These are phyloP conservation scores for Sordariomycetes sp. DNA, from an alignment of 2,329 filamentous ascomycete genomes.

Conservation along the genomic window DNA sequence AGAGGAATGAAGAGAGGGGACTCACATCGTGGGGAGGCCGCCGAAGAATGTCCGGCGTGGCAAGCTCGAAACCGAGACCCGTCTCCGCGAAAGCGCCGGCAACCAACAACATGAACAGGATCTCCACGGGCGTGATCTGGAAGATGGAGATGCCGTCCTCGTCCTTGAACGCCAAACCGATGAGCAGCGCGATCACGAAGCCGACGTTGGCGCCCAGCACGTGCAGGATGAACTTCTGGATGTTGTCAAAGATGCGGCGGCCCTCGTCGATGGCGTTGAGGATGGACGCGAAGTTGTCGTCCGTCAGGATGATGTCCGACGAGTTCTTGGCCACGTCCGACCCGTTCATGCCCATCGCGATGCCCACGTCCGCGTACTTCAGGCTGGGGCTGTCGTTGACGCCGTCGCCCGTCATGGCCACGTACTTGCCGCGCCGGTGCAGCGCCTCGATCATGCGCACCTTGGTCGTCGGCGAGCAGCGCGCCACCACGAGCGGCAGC, in stretches of 20 bases:
- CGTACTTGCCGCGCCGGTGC: slow-evolving; percentile 50
- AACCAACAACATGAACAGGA: slow-evolving; percentile 67
- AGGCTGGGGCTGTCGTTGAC: slow-evolving; percentile 61
- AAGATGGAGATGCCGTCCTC: slow-evolving; percentile 52
- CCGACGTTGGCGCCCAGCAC: slow-evolving; percentile 57
- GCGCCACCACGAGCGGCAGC: slow-evolving; percentile 55
- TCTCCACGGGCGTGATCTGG: slow-evolving; percentile 58
- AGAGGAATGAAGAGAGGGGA: background rate
- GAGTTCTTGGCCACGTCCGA: slow-evolving; percentile 62
- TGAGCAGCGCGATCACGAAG: slow-evolving; percentile 54
- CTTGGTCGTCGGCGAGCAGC: slow-evolving; percentile 62
- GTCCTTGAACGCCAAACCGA: slow-evolving; percentile 62
- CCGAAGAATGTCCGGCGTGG: slow-evolving; percentile 54
- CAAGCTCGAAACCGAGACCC: slow-evolving; percentile 59
- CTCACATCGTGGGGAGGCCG: slow-evolving; percentile 51
- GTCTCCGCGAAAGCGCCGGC: slow-evolving; percentile 62
- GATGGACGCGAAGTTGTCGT: slow-evolving; percentile 51
- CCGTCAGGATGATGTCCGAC: slow-evolving; percentile 53
- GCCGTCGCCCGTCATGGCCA: slow-evolving; percentile 61
- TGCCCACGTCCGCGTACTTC: slow-evolving; percentile 57
- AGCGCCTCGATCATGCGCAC: slow-evolving; percentile 67
- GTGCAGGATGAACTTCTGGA: slow-evolving; percentile 60
- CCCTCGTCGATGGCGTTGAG: slow-evolving; percentile 48
- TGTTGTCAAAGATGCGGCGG: slow-evolving; percentile 58
- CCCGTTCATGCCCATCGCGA: slow-evolving; percentile 57